Conservation (phyloP, 2,329 filamentous ascomycete genomes). For the Ascosphaera apis region DNA sequence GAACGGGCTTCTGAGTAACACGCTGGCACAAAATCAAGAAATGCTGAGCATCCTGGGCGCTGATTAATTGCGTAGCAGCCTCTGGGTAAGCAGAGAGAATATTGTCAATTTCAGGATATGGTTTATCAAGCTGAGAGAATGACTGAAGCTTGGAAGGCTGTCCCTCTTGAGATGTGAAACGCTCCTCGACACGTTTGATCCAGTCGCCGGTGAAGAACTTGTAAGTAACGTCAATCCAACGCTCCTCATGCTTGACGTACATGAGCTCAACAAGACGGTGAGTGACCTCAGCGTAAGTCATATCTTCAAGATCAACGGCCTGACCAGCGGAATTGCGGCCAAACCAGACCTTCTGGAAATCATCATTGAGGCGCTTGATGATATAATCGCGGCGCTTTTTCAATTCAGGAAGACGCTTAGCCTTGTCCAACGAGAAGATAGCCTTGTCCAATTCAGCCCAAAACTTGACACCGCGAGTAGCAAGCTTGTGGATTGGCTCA, state of each 20-base stretch:
- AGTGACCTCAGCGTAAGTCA: conserved; percentile 81
- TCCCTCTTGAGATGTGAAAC: conserved; percentile 53
- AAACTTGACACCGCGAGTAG: conserved; percentile 83
- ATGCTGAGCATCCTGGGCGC: conserved; percentile 92
- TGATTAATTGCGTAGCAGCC: conserved; percentile 77
- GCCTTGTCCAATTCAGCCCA: conserved; percentile 99
- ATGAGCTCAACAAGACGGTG: conserved; percentile 73
- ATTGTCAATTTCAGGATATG: conserved; percentile 53
- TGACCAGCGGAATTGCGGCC: conserved; percentile 60
- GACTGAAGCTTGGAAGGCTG: conserved; percentile 69
- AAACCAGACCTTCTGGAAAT: conserved; percentile 96
- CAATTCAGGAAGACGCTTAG: conserved; percentile 69
- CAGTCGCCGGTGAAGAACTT: conserved; percentile 75
- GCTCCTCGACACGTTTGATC: conserved; percentile 89
- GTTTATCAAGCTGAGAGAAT: conserved; percentile 67
- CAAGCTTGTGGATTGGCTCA: conserved; percentile 96
- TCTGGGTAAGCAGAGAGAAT: conserved; percentile 70
- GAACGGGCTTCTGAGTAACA: conserved; percentile 82
- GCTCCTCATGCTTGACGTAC: conserved; percentile 71
- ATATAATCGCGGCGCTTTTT: conserved; percentile 78
- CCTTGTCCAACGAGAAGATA: conserved; percentile 90
- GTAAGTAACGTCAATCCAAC: conserved; percentile 79
- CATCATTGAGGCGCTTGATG: conserved; percentile 85
- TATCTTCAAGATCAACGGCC: conserved; percentile 74
- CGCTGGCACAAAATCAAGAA: conserved; percentile 85